Base-by-base conservation (phyloP, 179 eudicot genomes). In the Carnegiea gigantea region DNA sequence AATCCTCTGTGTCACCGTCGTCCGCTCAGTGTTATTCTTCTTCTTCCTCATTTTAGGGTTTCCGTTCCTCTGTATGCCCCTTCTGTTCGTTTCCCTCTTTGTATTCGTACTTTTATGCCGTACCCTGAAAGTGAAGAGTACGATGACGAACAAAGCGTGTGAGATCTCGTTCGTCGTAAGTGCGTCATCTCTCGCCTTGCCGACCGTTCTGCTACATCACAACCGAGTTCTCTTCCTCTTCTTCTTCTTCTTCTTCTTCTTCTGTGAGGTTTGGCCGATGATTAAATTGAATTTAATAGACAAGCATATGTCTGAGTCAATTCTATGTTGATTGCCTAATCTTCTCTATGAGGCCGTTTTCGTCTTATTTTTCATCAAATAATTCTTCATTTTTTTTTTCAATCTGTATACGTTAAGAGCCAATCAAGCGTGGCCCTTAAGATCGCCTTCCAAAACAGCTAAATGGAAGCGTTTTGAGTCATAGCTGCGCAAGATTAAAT, bases 381-480 rank as follows among this genome's bases (percentile, higher is more conserved):
- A 9, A 48, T 18, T 54, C 1, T 54, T 54, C 14, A n/a, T 0
- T 54, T 18, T 54, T 18, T 54, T 10, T 6, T 6, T 4, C 60
- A 54, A 54, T 54, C 20, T 54, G 51, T 9, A 11, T 48, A 4
- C 7, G 51, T 48, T 48, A 48, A 54, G 21, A 21, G 17, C n/a
- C 26, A 26, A 64, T 28, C 17, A 75, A 80, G 95, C 90, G 92
- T 91, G 79, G 92, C 93, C 93, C 93, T 90, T 92, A 90, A 92
- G 91, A 92, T 90, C 92, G 93, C 93, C 95, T 89, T 92, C 93
- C 91, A 77, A 68, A 77, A 13, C 49, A 48, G 20, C 71, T 1
- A 68, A 46, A 89, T 92, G 93, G 95, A 92, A 92, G 92, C 92
- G 93, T 88, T 90, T 91, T 84, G 93, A 90, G 95, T 89, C 93